phyloP scores from a whole-genome alignment of 169 alveolate species.

The Pseudocohnilembus persalinus region DNA sequence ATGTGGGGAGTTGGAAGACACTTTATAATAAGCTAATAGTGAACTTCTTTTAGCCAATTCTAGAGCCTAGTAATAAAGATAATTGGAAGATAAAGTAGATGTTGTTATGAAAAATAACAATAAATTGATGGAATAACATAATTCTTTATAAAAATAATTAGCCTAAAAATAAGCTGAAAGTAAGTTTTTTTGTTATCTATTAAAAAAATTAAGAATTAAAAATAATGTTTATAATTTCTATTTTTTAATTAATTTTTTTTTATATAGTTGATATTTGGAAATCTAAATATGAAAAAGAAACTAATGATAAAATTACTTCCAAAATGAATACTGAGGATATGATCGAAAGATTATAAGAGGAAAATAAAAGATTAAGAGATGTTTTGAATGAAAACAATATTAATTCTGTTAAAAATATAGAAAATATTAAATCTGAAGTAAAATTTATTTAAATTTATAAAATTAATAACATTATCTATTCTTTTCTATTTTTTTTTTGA shows the following conservation, averaged over 20 bases:
- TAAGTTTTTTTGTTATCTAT: no score
- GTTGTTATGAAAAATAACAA: not conserved
- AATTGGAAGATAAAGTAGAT: not conserved
- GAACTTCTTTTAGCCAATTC: not conserved
- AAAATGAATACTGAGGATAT: slow-evolving; percentile 1
- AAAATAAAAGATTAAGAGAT: slow-evolving; percentile 8
- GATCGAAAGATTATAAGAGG: not conserved
- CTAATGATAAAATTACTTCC: slow-evolving; percentile 8
- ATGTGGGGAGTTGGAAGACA: not conserved
- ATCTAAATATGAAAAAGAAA: slow-evolving; percentile 13
- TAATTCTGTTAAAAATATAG: not conserved
- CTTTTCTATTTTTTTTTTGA: no score
- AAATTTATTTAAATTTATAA: no score
- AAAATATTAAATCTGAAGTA: not conserved
- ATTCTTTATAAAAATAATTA: slow-evolving; percentile 7
- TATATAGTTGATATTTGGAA: slow-evolving; percentile 11
- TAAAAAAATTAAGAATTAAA: no score
- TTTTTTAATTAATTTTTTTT: no score
- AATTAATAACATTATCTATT: not conserved
- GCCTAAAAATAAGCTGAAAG: slow-evolving; percentile 5
- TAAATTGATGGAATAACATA: not conserved
- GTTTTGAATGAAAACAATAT: slow-evolving; percentile 6
- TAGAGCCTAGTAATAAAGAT: not conserved
- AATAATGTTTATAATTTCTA: no score
- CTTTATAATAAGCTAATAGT: not conserved